A percentile compares a stretch with the other conserved stretches of the same genome.
Evolutionary conservation across 2,329 filamentous ascomycete species (phyloP).

Genomic region (Catunica adiposa): DNA sequence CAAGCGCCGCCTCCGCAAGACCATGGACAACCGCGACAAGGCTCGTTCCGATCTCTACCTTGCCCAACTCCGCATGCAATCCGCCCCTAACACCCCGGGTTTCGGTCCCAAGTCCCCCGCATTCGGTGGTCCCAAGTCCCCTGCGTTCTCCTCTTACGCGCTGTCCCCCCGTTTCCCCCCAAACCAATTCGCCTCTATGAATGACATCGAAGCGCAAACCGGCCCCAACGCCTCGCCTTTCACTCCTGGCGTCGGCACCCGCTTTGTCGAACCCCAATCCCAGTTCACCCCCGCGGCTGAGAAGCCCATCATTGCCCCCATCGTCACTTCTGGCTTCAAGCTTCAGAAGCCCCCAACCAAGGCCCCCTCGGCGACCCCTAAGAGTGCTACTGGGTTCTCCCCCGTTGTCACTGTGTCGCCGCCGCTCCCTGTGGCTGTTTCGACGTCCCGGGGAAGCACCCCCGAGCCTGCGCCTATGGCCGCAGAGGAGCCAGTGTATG

Average conservation of each 20-base stretch:
- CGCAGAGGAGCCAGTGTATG: slow-evolving; percentile 71
- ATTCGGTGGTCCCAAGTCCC: slow-evolving; percentile 23
- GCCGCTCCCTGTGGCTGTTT: slow-evolving; percentile 13
- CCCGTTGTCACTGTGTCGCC: slow-evolving; percentile 27
- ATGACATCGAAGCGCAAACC: slow-evolving; percentile 24
- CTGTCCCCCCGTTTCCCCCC: slow-evolving; percentile 47
- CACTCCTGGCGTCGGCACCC: slow-evolving; percentile 29
- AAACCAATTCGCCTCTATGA: slow-evolving; percentile 35
- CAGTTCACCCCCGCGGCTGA: slow-evolving; percentile 36
- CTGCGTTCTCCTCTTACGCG: slow-evolving; percentile 29
- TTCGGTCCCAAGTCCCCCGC: slow-evolving; percentile 35
- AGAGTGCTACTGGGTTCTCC: slow-evolving; percentile 40
- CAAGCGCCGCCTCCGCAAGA: slow-evolving; percentile 87
- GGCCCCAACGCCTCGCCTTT: slow-evolving; percentile 23
- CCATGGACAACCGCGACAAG: slow-evolving; percentile 88
- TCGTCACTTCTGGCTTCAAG: slow-evolving; percentile 38
- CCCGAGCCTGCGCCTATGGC: slow-evolving; percentile 37
- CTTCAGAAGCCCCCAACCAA: slow-evolving; percentile 72
- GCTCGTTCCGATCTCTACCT: slow-evolving; percentile 92
- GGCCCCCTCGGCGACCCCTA: slow-evolving; percentile 59
- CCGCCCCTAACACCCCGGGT: slow-evolving; percentile 85
- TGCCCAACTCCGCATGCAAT: slow-evolving; percentile 66
- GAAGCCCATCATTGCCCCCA: slow-evolving; percentile 25
- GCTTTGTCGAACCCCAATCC: slow-evolving; percentile 46
- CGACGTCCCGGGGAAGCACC: not conserved